Conservation (phyloP, 805 yeast genomes). For the Teunomyces stri region DNA sequence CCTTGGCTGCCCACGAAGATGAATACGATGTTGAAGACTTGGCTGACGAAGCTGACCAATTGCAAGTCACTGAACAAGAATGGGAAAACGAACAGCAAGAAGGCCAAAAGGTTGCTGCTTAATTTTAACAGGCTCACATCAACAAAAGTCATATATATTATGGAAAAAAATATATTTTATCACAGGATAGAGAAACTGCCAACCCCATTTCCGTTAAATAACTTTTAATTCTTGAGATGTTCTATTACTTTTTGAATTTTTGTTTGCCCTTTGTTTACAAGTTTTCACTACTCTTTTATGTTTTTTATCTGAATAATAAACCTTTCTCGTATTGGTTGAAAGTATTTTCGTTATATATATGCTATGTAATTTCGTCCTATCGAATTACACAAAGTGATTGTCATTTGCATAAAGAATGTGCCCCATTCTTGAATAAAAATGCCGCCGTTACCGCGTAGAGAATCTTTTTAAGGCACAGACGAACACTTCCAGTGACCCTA, state of each 20-base stretch:
- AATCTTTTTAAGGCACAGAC: background rate
- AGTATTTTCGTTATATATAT: background rate
- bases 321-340: background rate
- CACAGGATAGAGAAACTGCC: background rate
- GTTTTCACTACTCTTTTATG: background rate
- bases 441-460: background rate
- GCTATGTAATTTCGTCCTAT: background rate
- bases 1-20: constrained; percentile 61
- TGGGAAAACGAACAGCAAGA: constrained; percentile 32
- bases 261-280: constrained; percentile 6
- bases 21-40: constrained; percentile 42
- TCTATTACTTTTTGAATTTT: constrained; percentile 9
- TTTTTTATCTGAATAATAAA: constrained; percentile 2
- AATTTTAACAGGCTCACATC: constrained; percentile 5
- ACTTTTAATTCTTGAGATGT: constrained; percentile 15
- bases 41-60: constrained; percentile 43
- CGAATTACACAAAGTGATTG: no score
- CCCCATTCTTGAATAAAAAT: background rate
- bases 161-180: constrained; percentile 1
- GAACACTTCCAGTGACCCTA: background rate
- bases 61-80: constrained; percentile 56
- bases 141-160: constrained; percentile 4
- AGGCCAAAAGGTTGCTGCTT: constrained; percentile 21
- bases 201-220: constrained; percentile 6
- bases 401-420: background rate